A percentile compares a stretch with the other conserved stretches of the same genome.
These are phyloP conservation scores for Clausena lansium DNA, from an alignment of 345 rosid genomes.

Conservation along the genomic window DNA sequence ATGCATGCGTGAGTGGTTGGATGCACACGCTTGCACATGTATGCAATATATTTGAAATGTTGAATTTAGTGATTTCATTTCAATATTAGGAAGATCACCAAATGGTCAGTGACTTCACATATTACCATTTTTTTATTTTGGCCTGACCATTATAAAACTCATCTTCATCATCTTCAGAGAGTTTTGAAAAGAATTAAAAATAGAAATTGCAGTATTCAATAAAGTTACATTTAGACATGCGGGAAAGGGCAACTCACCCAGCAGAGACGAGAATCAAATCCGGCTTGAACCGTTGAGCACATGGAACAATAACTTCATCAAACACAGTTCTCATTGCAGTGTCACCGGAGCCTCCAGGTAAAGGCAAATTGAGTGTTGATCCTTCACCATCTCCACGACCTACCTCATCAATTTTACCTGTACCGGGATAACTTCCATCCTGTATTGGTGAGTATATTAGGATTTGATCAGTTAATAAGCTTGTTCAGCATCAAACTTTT, in stretches of 20 bases:
- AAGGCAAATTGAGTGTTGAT: conserved; percentile 75
- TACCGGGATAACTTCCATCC: conserved; percentile 98
- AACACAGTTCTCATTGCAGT: conserved; percentile 76
- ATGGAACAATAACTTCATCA: conserved; percentile 83
- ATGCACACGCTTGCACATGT: not conserved
- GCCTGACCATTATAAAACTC: not conserved
- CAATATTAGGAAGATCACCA: not conserved
- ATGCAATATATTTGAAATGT: not conserved
- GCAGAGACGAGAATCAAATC: conserved; percentile 96
- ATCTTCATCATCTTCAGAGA: not conserved
- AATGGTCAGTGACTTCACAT: not conserved
- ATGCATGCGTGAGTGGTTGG: no score
- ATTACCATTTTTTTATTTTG: not conserved
- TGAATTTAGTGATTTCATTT: not conserved
- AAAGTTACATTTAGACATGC: not conserved
- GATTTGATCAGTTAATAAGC: conserved; percentile 2
- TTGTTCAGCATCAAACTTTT: not conserved
- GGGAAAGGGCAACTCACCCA: conserved; percentile 51
- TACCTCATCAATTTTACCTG: conserved; percentile 69
- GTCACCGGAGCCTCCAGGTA: conserved; percentile 97
- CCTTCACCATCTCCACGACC: conserved; percentile 93
- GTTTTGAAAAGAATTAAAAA: not conserved
- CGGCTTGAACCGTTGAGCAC: conserved; percentile 87
- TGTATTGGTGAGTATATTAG: conserved; percentile 17
- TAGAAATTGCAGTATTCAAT: not conserved